Percentiles rank a stretch among this genome's conserved stretches.
These are phyloP conservation scores for Ganoderma meredithae DNA, from an alignment of 1,284 basidiomycete genomes.

Conservation along the genomic window DNA sequence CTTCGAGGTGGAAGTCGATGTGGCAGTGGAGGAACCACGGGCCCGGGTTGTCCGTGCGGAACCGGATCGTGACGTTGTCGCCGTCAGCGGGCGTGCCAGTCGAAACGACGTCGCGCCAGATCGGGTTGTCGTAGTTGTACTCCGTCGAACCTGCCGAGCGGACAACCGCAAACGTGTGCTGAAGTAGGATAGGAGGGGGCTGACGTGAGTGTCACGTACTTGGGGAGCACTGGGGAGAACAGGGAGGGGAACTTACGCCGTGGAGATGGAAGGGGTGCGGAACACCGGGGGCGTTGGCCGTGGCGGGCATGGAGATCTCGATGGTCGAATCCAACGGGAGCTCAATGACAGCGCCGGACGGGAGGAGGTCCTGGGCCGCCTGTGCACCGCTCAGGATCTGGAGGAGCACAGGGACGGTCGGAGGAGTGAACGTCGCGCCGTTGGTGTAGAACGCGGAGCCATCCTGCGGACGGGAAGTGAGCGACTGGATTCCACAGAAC, in stretches of 20 bases:
- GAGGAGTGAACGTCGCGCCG: constrained; percentile 33
- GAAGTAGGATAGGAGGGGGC: background rate
- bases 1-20: constrained; percentile 17
- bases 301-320: constrained; percentile 31
- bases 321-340: constrained; percentile 40
- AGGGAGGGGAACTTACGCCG: constrained; percentile 38
- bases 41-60: constrained; percentile 28
- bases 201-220: background rate
- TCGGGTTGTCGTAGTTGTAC: constrained; percentile 44
- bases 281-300: constrained; percentile 32
- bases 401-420: constrained; percentile 43
- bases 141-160: constrained; percentile 38
- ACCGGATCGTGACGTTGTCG: constrained; percentile 43
- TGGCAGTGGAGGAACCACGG: constrained; percentile 20
- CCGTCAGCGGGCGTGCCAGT: constrained; percentile 32
- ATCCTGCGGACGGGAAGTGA: constrained; percentile 3
- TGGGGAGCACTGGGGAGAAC: background rate
- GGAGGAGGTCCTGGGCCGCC: constrained; percentile 39
- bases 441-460: constrained; percentile 40
- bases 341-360: constrained; percentile 40
- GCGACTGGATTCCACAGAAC: background rate
- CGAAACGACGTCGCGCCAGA: constrained; percentile 43
- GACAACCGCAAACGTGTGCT: constrained; percentile 42
- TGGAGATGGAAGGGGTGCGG: constrained; percentile 50
- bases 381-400: constrained; percentile 34